Conservation (phyloP, 2,329 filamentous ascomycete genomes). For the Cladorrhinum sp. region DNA sequence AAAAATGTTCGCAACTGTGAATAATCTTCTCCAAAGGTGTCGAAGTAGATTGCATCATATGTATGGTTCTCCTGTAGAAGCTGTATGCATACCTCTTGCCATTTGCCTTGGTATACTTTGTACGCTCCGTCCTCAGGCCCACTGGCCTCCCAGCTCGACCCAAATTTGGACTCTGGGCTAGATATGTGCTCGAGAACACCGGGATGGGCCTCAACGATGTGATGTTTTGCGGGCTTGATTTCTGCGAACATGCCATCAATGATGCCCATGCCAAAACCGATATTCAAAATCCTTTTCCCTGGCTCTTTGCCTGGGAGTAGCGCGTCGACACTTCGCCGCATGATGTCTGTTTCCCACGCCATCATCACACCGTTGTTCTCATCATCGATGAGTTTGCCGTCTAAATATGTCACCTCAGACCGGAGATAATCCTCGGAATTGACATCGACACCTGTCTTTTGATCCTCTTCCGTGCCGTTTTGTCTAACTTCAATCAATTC, state of each 20-base stretch:
- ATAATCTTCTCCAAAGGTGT: slow-evolving; percentile 96
- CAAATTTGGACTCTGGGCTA: slow-evolving; percentile 48
- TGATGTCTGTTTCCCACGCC: slow-evolving; percentile 86
- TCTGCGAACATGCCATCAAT: slow-evolving; percentile 73
- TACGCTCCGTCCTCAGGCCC: slow-evolving; percentile 64
- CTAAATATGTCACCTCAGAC: slow-evolving; percentile 62
- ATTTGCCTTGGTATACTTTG: slow-evolving; percentile 69
- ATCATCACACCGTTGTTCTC: slow-evolving; percentile 88
- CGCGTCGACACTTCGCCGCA: slow-evolving; percentile 70
- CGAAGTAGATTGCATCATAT: slow-evolving; percentile 92
- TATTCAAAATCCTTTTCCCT: slow-evolving; percentile 73
- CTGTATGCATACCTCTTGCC: slow-evolving; percentile 75
- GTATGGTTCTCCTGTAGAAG: slow-evolving; percentile 66
- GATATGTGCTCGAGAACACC: slow-evolving; percentile 66
- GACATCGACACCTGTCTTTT: slow-evolving; percentile 45
- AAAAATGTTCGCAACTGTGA: slow-evolving; percentile 82
- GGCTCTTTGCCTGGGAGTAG: slow-evolving; percentile 45
- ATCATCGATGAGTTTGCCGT: slow-evolving; percentile 67
- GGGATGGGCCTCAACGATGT: slow-evolving; percentile 84
- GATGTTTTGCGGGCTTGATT: slow-evolving; percentile 66
- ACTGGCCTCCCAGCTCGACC: slow-evolving; percentile 51
- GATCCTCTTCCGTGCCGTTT: slow-evolving; percentile 26
- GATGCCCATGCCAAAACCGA: slow-evolving; percentile 91
- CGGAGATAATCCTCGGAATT: slow-evolving; percentile 67
- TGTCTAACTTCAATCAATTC: slow-evolving; percentile 28